Evolutionary conservation across 2,329 filamentous ascomycete species (phyloP).

Genomic region (Colletotrichum euphorbiae): DNA sequence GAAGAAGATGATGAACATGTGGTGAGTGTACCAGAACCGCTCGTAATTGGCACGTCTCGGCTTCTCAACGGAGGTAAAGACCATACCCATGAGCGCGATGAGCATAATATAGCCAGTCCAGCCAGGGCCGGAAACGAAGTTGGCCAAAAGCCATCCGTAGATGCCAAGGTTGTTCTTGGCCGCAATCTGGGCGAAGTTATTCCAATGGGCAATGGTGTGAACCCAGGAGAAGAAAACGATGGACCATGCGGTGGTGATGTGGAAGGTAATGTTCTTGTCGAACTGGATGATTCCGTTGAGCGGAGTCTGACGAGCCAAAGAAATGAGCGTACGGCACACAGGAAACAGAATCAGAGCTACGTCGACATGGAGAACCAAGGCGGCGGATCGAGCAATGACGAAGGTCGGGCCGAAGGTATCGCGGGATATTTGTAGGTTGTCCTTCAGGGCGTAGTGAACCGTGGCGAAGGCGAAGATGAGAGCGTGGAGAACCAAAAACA

Average conservation of each 20-base stretch:
- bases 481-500: constrained; percentile 78
- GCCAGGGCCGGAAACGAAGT: constrained; percentile 82
- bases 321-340: constrained; percentile 87
- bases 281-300: constrained; percentile 89
- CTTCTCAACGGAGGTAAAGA: constrained; percentile 81
- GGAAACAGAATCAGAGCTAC: constrained; percentile 83
- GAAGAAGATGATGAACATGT: constrained; percentile 90
- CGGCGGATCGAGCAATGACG: constrained; percentile 79
- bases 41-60: constrained; percentile 85
- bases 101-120: constrained; percentile 92
- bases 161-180: constrained; percentile 81
- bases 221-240: constrained; percentile 91
- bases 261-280: constrained; percentile 90
- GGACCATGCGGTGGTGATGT: constrained; percentile 87
- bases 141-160: constrained; percentile 81
- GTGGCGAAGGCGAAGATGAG: constrained; percentile 85
- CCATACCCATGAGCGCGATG: constrained; percentile 81
- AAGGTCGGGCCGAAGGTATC: constrained; percentile 80
- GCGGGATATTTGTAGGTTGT: constrained; percentile 75
- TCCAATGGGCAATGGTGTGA: constrained; percentile 88
- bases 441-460: constrained; percentile 83
- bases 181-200: constrained; percentile 84
- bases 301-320: constrained; percentile 81
- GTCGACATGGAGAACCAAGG: constrained; percentile 83
- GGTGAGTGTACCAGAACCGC: constrained; percentile 91